Conservation (phyloP, 306 rosid species). For the Castanea sativa region DNA sequence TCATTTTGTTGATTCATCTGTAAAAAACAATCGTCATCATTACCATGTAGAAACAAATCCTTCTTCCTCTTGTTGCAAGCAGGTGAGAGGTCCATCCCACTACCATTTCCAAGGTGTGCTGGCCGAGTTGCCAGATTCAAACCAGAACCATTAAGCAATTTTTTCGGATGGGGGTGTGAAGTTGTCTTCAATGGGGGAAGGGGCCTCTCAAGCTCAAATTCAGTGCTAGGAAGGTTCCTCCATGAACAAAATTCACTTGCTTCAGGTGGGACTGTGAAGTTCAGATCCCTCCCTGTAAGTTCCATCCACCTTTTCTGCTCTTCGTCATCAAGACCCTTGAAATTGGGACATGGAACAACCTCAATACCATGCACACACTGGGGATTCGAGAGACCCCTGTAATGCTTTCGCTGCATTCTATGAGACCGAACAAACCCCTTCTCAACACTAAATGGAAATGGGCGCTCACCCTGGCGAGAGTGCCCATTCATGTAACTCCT, state of each 20-base stretch:
- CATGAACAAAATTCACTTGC: constrained; percentile 36
- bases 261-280: constrained; percentile 33
- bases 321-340: constrained; percentile 37
- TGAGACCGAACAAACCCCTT: constrained; percentile 39
- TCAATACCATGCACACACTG: constrained; percentile 43
- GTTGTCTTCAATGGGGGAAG: constrained; percentile 23
- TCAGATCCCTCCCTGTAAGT: constrained; percentile 41
- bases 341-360: constrained; percentile 28
- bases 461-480: constrained; percentile 39
- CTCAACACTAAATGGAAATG: constrained; percentile 38
- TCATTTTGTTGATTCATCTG: constrained; percentile 26
- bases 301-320: constrained; percentile 42
- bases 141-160: constrained; percentile 35
- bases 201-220: constrained; percentile 38
- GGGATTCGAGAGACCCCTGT: constrained; percentile 42
- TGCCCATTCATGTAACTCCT: constrained; percentile 50
- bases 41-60: constrained; percentile 34
- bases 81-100: constrained; percentile 30
- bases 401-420: constrained; percentile 44
- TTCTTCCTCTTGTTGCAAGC: constrained; percentile 39
- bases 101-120: constrained; percentile 23
- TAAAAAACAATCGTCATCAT: constrained; percentile 33
- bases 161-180: constrained; percentile 22
- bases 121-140: constrained; percentile 29
- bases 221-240: constrained; percentile 41